These are phyloP conservation scores for Lactifluus pinguis DNA, from an alignment of 768 basidiomycete genomes.

Conservation along the genomic window DNA sequence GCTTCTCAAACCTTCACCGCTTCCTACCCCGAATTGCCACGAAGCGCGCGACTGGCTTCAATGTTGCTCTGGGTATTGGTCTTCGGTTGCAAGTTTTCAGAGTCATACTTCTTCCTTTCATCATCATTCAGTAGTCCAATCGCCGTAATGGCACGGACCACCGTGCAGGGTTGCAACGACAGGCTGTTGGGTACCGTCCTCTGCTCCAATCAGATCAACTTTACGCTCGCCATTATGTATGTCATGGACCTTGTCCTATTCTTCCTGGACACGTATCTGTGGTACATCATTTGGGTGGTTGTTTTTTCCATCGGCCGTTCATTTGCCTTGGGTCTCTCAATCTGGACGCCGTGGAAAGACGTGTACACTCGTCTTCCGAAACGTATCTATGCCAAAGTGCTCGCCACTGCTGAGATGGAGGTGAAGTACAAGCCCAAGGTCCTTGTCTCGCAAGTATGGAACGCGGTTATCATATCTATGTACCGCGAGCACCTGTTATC, in stretches of 20 bases:
- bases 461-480: conserved; percentile 99
- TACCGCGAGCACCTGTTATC: conserved; percentile 97
- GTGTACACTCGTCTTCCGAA: conserved; percentile 94
- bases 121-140: conserved; percentile 95
- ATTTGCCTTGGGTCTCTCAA: conserved; percentile 87
- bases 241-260: conserved; percentile 96
- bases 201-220: conserved; percentile 88
- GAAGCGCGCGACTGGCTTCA: conserved; percentile 70
- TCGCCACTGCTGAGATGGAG: conserved; percentile 97
- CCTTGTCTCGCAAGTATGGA: conserved; percentile 98
- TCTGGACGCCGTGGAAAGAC: conserved; percentile 99
- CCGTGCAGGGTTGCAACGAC: conserved; percentile 85
- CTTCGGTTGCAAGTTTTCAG: conserved; percentile 92
- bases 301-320: conserved; percentile 87
- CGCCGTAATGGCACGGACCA: conserved; percentile 92
- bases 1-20: conserved; percentile 99
- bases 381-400: conserved; percentile 93
- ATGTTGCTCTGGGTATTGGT: conserved; percentile 84
- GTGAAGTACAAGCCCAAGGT: conserved; percentile 99
- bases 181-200: conserved; percentile 69
- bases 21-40: conserved; percentile 76
- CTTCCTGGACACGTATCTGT: conserved; percentile 99
- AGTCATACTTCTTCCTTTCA: conserved; percentile 98
- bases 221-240: conserved; percentile 97
- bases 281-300: conserved; percentile 99